These are phyloP conservation scores for Theobroma cacao DNA, from an alignment of 345 rosid species.

Conservation along the genomic window DNA sequence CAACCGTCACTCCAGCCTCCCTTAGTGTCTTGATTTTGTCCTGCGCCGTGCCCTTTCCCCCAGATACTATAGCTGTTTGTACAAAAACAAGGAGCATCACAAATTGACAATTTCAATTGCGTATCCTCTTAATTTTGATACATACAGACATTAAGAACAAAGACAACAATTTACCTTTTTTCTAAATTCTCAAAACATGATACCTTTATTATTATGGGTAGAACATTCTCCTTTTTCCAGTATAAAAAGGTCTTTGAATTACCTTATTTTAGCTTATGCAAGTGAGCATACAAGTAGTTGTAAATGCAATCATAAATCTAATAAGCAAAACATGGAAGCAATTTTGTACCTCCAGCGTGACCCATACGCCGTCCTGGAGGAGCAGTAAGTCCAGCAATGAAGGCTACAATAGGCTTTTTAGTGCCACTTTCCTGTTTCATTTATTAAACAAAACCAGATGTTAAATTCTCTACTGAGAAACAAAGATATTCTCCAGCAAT, in stretches of 20 bases:
- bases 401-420: constrained; percentile 90
- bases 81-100: too few species aligned
- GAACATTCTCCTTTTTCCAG: not conserved
- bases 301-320: not conserved
- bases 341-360: constrained; percentile 87
- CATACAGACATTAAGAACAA: not conserved
- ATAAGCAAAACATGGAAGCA: not conserved
- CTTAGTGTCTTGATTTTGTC: constrained; percentile 76
- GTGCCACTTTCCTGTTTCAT: constrained; percentile 88
- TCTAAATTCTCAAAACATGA: not conserved
- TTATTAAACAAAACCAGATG: not conserved
- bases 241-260: not conserved
- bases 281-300: not conserved
- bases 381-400: constrained; percentile 97
- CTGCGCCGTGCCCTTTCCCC: constrained; percentile 97
- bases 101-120: not conserved
- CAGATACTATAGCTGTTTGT: constrained; percentile 81
- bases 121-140: not conserved
- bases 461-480: not conserved
- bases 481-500: not conserved
- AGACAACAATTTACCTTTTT: not conserved
- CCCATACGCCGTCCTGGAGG: constrained; percentile 99
- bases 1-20: constrained; percentile 92
- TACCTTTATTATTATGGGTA: not conserved
- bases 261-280: not conserved